Percentiles rank a stretch among this genome's conserved stretches.
Conservation (phyloP, 106 monocot genomes). For the Acorus gramineus region DNA sequence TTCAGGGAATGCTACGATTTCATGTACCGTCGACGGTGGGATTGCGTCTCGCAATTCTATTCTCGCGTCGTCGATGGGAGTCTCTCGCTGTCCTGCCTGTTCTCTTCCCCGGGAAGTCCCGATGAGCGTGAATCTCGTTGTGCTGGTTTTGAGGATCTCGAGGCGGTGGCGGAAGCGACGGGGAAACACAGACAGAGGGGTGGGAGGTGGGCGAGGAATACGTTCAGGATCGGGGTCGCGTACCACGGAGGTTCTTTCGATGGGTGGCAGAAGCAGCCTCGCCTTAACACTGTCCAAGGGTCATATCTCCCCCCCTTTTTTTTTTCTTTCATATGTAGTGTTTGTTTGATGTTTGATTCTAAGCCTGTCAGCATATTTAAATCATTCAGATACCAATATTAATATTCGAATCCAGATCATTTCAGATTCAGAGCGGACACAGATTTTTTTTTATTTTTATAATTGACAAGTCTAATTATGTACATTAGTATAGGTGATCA, state of each 20-base stretch:
- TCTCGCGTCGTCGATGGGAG: slow-evolving; percentile 21
- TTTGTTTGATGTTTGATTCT: background rate
- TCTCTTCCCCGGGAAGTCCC: slow-evolving; percentile 13
- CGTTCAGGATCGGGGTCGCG: slow-evolving; percentile 66
- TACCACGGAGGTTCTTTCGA: slow-evolving; percentile 85
- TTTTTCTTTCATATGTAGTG: background rate
- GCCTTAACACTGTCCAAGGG: slow-evolving; percentile 88
- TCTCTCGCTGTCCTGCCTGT: slow-evolving; percentile 29
- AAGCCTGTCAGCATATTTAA: background rate
- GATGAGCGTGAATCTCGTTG: background rate
- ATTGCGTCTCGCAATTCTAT: slow-evolving; percentile 56
- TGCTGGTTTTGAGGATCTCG: background rate
- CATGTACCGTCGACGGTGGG: slow-evolving; percentile 72
- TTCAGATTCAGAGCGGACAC: too few relatives aligned
- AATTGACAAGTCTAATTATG: too few relatives aligned
- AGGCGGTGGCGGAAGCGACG: slow-evolving; percentile 2
- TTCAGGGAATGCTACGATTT: slow-evolving; percentile 64
- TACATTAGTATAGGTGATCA: too few relatives aligned
- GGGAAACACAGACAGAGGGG: slow-evolving; percentile 17
- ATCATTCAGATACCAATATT: too few relatives aligned
- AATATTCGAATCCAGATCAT: too few relatives aligned
- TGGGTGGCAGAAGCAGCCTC: slow-evolving; percentile 98
- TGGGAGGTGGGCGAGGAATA: slow-evolving; percentile 70
- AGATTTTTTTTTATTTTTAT: too few relatives aligned
- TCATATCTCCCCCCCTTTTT: slow-evolving; percentile 7